Evolutionary conservation across 2,329 filamentous ascomycete species (phyloP).

Genomic region (Aspergillus quadrilineatus): DNA sequence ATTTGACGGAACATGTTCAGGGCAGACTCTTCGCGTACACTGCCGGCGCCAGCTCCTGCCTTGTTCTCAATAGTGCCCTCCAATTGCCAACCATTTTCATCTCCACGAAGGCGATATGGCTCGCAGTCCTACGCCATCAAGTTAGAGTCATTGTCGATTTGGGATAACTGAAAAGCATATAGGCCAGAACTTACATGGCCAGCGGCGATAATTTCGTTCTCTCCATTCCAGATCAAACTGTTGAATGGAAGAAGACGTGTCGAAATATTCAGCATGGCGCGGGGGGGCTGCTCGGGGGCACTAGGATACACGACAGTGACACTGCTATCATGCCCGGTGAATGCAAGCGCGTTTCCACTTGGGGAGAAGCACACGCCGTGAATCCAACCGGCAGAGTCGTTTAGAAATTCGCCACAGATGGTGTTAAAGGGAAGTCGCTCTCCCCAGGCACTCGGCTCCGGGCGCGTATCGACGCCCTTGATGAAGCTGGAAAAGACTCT

Average conservation of each 20-base stretch:
- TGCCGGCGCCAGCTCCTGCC: slow-evolving; percentile 58
- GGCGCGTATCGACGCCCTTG: slow-evolving; percentile 86
- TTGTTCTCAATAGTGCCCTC: slow-evolving; percentile 78
- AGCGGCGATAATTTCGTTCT: slow-evolving; percentile 91
- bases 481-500: slow-evolving; percentile 94
- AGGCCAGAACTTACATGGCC: slow-evolving; percentile 64
- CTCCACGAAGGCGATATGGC: slow-evolving; percentile 83
- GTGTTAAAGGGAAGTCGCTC: slow-evolving; percentile 97
- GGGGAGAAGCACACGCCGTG: slow-evolving; percentile 93
- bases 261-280: slow-evolving; percentile 83
- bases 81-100: slow-evolving; percentile 77
- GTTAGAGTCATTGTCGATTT: slow-evolving; percentile 6
- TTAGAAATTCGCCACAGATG: slow-evolving; percentile 92
- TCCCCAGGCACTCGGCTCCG: slow-evolving; percentile 86
- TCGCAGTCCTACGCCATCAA: slow-evolving; percentile 60
- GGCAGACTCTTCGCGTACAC: slow-evolving; percentile 79
- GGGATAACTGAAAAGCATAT: background rate
- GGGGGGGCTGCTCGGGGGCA: slow-evolving; percentile 84
- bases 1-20: slow-evolving; percentile 98
- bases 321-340: slow-evolving; percentile 92
- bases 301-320: slow-evolving; percentile 95
- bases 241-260: slow-evolving; percentile 91
- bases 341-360: slow-evolving; percentile 87
- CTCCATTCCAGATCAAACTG: slow-evolving; percentile 86
- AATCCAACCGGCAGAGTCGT: slow-evolving; percentile 95